phyloP scores from a whole-genome alignment of 768 basidiomycete genomes.

The Lanmaoa pseudosensibilis region DNA sequence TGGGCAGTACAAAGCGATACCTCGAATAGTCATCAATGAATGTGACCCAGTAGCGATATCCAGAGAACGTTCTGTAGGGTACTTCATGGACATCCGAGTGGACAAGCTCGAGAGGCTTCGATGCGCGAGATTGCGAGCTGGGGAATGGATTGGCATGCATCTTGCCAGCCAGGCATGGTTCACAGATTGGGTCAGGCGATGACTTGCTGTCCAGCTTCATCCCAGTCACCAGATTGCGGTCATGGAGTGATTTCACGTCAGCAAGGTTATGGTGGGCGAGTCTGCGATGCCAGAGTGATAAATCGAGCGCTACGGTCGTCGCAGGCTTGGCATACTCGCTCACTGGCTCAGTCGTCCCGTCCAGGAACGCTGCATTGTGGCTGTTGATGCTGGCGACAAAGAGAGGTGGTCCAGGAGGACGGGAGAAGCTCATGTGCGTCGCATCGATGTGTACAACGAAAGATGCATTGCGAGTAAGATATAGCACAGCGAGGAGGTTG shows the following conservation, averaged over 20 bases:
- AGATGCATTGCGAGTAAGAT: slow-evolving; percentile 1
- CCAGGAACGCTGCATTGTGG: slow-evolving; percentile 21
- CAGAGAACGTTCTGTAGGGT: not conserved
- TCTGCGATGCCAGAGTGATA: slow-evolving; percentile 15
- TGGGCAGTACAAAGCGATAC: slow-evolving; percentile 21
- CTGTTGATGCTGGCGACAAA: slow-evolving; percentile 12
- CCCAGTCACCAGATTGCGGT: not conserved
- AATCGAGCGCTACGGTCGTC: slow-evolving; percentile 5
- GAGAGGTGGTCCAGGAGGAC: slow-evolving; percentile 1
- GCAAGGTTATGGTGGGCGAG: too few species aligned
- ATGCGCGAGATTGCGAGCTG: too few species aligned
- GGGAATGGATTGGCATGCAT: slow-evolving; percentile 22
- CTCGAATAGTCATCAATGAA: slow-evolving; percentile 8
- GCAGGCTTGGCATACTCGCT: slow-evolving; percentile 3
- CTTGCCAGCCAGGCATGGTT: slow-evolving; percentile 18
- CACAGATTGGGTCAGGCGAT: not conserved
- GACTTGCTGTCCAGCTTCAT: not conserved
- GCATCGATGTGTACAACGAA: slow-evolving; percentile 8
- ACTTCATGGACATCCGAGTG: slow-evolving; percentile 27
- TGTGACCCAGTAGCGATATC: slow-evolving; percentile 9
- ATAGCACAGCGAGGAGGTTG: slow-evolving; percentile 21
- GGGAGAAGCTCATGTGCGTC: not conserved
- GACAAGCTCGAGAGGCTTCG: not conserved
- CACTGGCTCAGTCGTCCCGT: slow-evolving; percentile 12
- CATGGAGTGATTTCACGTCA: too few species aligned